These are phyloP conservation scores for Yarrowia yakushimensis DNA, from an alignment of 805 yeast species.

Conservation along the genomic window DNA sequence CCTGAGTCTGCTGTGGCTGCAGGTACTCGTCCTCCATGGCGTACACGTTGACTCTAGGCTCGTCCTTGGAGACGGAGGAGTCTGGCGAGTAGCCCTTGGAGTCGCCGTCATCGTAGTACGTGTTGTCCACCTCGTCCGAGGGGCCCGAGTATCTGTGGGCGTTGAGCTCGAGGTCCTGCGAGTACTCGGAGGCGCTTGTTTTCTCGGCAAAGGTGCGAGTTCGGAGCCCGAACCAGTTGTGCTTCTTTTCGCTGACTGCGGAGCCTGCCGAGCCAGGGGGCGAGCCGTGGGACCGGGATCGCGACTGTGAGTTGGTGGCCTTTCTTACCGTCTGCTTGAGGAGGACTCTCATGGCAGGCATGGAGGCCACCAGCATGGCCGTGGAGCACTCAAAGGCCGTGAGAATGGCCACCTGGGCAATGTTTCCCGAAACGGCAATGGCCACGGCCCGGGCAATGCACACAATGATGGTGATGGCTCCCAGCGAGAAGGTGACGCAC, in stretches of 20 bases:
- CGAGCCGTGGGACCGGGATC: slow-evolving; percentile 3
- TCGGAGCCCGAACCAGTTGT: slow-evolving; percentile 18
- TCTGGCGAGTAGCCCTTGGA: slow-evolving; percentile 9
- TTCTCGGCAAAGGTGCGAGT: slow-evolving; percentile 13
- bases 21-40: slow-evolving; percentile 17
- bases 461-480: slow-evolving; percentile 32
- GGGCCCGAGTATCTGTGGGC: slow-evolving; percentile 9
- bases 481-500: slow-evolving; percentile 33
- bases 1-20: background rate
- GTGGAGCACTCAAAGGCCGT: slow-evolving; percentile 34
- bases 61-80: slow-evolving; percentile 12
- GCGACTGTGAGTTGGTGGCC: slow-evolving; percentile 18
- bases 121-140: background rate
- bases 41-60: background rate
- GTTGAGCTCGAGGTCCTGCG: slow-evolving; percentile 19
- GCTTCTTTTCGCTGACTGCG: slow-evolving; percentile 6
- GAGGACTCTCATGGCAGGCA: slow-evolving; percentile 32
- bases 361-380: slow-evolving; percentile 32
- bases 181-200: background rate
- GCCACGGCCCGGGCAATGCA: slow-evolving; percentile 31
- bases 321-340: slow-evolving; percentile 25
- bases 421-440: slow-evolving; percentile 29
- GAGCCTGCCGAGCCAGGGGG: slow-evolving; percentile 21
- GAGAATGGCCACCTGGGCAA: slow-evolving; percentile 30
- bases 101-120: slow-evolving; percentile 14